Evolutionary conservation across 2,329 filamentous ascomycete genomes (phyloP), one percentile per base, ranked within the genome.

Genomic region (Pseudogymnoascus sp.): DNA sequence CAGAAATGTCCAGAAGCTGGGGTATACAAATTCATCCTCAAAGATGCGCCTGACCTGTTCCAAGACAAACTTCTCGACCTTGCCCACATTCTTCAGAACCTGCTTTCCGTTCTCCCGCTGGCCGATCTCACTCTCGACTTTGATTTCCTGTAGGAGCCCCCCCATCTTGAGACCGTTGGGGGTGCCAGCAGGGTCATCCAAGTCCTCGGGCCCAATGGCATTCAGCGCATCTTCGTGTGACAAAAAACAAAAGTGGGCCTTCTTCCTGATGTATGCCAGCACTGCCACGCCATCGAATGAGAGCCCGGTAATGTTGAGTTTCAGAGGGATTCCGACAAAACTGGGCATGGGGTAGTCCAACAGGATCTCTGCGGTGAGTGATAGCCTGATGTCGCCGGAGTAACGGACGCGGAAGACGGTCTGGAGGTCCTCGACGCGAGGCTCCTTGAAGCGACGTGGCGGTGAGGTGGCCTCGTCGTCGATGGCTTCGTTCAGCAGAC

Each of bases 321-420:
- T 93, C 57, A 99, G 83, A 1, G 95, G 95, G 66, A 99, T 93
- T 11, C 93, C 92, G 2, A 97, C 93, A 72, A 99, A 99, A 78
- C 91, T 96, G 42, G 93, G 93, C 91, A 97, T 97, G 0, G 95
- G 95, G 74, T 99, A 99, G 76, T 99, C 95, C 35, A 99, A 86
- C 33, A 97, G 80, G 44, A 99, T 96, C 76, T 97, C 93, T 0
- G 95, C 93, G 23, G 95, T 97, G 60, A 99, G 81, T 66, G 92
- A 91, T 64, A 99, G 83, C 68, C 87, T 87, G 64, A 99, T 83
- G 72, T 97, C 89, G 33, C 95, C 95, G 2, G 88, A 85, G 76
- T 99, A 99, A 63, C 87, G 87, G 65, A 96, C 93, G 68, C 93
- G 88, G 71, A 96, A 93, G 5, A 97, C 89, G 60, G 96, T 89